Percentiles rank a stretch among this genome's conserved stretches.
Evolutionary conservation across 768 basidiomycete genomes (phyloP).

Genomic region (Aureoboletus auriporus): DNA sequence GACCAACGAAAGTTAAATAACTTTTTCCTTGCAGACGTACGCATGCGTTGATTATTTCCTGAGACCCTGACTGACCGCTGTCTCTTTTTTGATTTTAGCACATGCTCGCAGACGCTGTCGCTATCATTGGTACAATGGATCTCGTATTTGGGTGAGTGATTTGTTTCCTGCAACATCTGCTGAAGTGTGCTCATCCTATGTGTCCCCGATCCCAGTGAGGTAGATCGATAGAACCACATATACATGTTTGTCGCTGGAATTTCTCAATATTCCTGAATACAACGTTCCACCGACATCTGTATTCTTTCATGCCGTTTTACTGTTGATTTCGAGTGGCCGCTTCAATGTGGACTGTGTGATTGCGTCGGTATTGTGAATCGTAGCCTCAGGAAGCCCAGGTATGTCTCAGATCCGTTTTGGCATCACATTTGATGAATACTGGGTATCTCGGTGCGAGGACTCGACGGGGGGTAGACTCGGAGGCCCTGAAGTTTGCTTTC

Average conservation of each 20-base stretch:
- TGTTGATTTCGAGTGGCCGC: too few relatives aligned
- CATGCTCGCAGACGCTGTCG: conserved; percentile 91
- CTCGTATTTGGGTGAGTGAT: conserved; percentile 87
- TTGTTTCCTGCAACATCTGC: not conserved
- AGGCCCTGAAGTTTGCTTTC: too few relatives aligned
- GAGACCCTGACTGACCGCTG: conserved; percentile 10
- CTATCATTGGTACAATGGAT: conserved; percentile 99
- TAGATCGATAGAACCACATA: conserved; percentile 26
- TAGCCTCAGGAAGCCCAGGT: too few relatives aligned
- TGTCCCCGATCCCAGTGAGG: conserved; percentile 18
- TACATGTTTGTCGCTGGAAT: conserved; percentile 3
- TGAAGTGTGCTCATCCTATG: not conserved
- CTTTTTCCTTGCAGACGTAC: conserved; percentile 34
- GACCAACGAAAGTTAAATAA: not conserved
- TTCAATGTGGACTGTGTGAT: too few relatives aligned
- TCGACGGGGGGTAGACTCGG: too few relatives aligned
- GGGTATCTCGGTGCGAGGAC: too few relatives aligned
- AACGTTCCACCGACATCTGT: not conserved
- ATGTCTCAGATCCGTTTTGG: too few relatives aligned
- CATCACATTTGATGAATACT: too few relatives aligned
- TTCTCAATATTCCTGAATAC: conserved; percentile 3
- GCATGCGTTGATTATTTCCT: conserved; percentile 4
- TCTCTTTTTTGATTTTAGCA: conserved; percentile 51
- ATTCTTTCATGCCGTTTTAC: too few relatives aligned
- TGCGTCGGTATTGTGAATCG: too few relatives aligned